Conservation (phyloP, 176 grass and related monocot species). For the Aegilops tauschii region DNA sequence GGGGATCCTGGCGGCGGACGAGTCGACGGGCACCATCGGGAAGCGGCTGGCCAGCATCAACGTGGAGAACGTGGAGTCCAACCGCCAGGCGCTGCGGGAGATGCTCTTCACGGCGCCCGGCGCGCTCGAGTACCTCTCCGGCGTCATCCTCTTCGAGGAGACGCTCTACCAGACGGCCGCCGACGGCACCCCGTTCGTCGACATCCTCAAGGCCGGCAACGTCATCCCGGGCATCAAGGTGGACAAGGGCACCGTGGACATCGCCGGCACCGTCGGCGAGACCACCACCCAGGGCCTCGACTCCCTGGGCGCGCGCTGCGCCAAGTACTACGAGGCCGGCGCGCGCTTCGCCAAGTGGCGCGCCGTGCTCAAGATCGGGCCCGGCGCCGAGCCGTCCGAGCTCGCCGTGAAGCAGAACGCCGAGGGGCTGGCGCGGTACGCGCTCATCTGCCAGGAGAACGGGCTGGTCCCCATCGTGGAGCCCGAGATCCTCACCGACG, state of each 20-base stretch:
- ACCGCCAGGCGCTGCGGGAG: slow-evolving; percentile 86
- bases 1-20: slow-evolving; percentile 82
- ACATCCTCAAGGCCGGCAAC: slow-evolving; percentile 52
- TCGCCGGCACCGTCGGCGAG: slow-evolving; percentile 73
- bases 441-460: slow-evolving; percentile 83
- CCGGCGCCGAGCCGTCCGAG: slow-evolving; percentile 62
- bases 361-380: slow-evolving; percentile 83
- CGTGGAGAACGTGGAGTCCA: slow-evolving; percentile 86
- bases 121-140: slow-evolving; percentile 57
- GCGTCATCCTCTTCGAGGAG: slow-evolving; percentile 97
- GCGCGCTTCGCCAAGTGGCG: slow-evolving; percentile 96
- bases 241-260: slow-evolving; percentile 88
- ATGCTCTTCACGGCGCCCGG: slow-evolving; percentile 74
- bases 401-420: slow-evolving; percentile 73
- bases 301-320: slow-evolving; percentile 66
- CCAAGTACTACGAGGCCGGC: slow-evolving; percentile 80
- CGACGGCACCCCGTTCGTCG: slow-evolving; percentile 67
- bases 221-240: slow-evolving; percentile 92
- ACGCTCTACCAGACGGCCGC: slow-evolving; percentile 76
- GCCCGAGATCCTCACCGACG: slow-evolving; percentile 94
- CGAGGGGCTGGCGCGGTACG: slow-evolving; percentile 85
- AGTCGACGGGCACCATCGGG: slow-evolving; percentile 93
- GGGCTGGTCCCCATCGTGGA: slow-evolving; percentile 92
- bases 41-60: slow-evolving; percentile 92
- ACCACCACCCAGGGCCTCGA: slow-evolving; percentile 84